Evolutionary conservation across 2,329 filamentous ascomycete species (phyloP), one percentile per base, ranked within the genome.

Genomic region (Metarhizium guizhouense): DNA sequence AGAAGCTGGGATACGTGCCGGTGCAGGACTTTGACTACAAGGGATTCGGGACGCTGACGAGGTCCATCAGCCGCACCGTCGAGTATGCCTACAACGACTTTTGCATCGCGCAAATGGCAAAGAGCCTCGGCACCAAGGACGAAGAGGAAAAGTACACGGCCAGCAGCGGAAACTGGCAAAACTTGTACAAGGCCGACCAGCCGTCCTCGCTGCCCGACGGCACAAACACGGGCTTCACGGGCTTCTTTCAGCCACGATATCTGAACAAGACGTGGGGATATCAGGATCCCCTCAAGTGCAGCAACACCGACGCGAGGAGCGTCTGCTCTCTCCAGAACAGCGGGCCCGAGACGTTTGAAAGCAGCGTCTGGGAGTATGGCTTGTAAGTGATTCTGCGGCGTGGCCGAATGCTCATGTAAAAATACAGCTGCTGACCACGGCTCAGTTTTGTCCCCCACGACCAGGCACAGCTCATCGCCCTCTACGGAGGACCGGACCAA

Each of bases 51-150:
- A 82, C 83, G 0, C 79, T 87, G 67, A 90, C 87, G 0, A 77
- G 88, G 6, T 85, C 80, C 59, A 79, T 91, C 30, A 89, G 84
- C 1, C 77, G 88, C 7, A 90, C 87, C 0, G 79, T 91, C 0
- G 88, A 91, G 66, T 92, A 92, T 65, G 82, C 85, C 6, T 91
- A 91, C 68, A 83, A 91, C 60, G 88, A 91, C 70, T 92, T 83
- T 62, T 83, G 81, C 60, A 84, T 88, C 55, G 75, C 83, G 0
- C 74, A 82, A 50, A 80, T 90, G 55, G 85, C 86, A 0, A 74
- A 75, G 10, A 74, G 71, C 0, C 66, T 88, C 43, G 81, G 80
- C 2, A 75, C 80, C 13, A 72, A 73, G 3, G 69, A 65, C 0
- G 86, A 87, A 51, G 73, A 76, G 29, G 74, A 80, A 52, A 85